Conservation (phyloP, 192 early-diverging fungal species). For the Entophlyctis luteolus region DNA sequence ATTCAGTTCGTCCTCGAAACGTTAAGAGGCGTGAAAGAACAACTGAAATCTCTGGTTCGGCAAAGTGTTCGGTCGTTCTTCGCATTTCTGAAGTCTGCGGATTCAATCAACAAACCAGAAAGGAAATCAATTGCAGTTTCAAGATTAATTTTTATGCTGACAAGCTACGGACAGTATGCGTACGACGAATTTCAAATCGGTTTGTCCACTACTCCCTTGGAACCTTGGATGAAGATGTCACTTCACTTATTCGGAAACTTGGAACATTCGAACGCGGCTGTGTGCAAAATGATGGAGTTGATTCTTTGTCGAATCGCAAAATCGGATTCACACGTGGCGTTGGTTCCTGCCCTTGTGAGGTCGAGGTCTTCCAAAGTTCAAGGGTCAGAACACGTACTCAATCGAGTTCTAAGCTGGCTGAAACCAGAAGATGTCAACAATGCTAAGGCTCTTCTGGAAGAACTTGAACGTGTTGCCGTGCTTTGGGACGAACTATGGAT, state of each 20-base stretch:
- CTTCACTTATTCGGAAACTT: conserved; percentile 75
- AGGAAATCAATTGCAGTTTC: neutral
- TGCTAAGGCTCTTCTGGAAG: conserved; percentile 42
- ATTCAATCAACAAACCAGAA: neutral
- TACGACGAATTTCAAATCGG: conserved; percentile 33
- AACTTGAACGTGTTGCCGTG: conserved; percentile 67
- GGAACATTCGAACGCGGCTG: conserved; percentile 57
- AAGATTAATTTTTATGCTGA: conserved; percentile 50
- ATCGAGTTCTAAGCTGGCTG: neutral
- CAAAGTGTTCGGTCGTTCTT: too few species aligned
- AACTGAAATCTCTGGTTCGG: too few species aligned
- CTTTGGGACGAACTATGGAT: conserved; percentile 80
- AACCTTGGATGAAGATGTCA: conserved; percentile 63
- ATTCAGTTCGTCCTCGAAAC: too few species aligned
- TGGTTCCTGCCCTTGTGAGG: conserved; percentile 62
- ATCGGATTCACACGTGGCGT: conserved; percentile 58
- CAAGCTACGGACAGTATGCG: conserved; percentile 56
- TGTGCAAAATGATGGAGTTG: conserved; percentile 48
- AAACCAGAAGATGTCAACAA: neutral
- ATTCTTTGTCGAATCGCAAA: conserved; percentile 60
- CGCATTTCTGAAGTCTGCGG: neutral
- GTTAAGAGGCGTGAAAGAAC: too few species aligned
- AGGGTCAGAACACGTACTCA: neutral
- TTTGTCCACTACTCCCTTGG: conserved; percentile 22
- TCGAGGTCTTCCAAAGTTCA: neutral